Base-by-base conservation (phyloP, 2,329 filamentous ascomycete species). In the Penicillium aurantiogriseum region DNA sequence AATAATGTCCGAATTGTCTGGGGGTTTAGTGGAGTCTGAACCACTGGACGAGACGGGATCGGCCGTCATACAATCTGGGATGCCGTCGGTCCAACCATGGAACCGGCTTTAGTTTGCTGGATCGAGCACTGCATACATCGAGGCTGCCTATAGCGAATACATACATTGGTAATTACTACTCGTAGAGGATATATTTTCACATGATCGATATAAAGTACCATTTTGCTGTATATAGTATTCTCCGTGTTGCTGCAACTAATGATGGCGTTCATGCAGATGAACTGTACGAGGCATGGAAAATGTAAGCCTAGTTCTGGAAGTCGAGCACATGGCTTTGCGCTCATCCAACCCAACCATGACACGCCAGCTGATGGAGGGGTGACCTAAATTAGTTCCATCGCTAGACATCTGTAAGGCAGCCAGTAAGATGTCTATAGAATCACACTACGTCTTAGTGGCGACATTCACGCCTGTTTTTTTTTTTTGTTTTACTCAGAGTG, bases 11-110 rank as follows among this genome's bases (percentile, higher is more conserved):
- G 35, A 48, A 47, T 53, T 46, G 3, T 49, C 57, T 63, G 64
- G 59, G 63, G 60, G 19, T 21, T 36, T 53, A 38, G 62, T 64
- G 64, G 65, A 62, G 64, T 60, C 59, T 46, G 64, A 65, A 65
- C 65, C 65, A 51, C 51, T 66, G 64, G 60, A 62, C 40, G 59
- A 66, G 56, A 63, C 65, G 65, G 65, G 64, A 65, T 53, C 45
- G 43, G 44, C 65, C 65, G 63, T 62, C 9, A 9, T 54, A 17
- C 55, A 51, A 60, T 56, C 48, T 50, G 59, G 50, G 46, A 61
- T 60, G 48, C 44, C 58, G 57, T 50, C 47, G 25, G 38, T 35
- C 54, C 58, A 67, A 66, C 63, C 63, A 65, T 66, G 64, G 64
- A 63, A 60, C 51, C 42, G 23, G 29, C 47, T 21, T 42, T 43